Conservation (phyloP, 2,329 filamentous ascomycete genomes). For the Hymenoscyphus fructigenus region DNA sequence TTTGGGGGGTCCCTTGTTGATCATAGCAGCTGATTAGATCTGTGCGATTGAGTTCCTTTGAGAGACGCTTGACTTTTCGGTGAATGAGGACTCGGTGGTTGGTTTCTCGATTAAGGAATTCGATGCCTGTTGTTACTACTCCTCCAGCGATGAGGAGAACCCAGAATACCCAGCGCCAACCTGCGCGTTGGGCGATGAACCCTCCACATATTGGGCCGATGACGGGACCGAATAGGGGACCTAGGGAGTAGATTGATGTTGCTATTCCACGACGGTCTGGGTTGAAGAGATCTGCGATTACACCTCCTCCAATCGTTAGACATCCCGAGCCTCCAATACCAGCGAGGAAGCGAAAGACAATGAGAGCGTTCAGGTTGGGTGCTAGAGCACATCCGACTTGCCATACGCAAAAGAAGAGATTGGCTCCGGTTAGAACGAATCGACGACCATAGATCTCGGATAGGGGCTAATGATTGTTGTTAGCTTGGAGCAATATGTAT, state of each 20-base stretch:
- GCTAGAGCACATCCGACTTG: conserved; percentile 64
- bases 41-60: conserved; percentile 45
- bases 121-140: conserved; percentile 37
- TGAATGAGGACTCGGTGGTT: conserved; percentile 51
- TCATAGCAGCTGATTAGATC: conserved; percentile 48
- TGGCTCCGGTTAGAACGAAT: conserved; percentile 55
- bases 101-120: conserved; percentile 47
- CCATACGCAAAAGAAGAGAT: conserved; percentile 60
- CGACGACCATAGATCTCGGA: conserved; percentile 66
- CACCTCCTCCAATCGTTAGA: conserved; percentile 44
- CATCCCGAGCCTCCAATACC: conserved; percentile 48
- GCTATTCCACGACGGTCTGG: conserved; percentile 35
- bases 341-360: conserved; percentile 49
- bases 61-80: conserved; percentile 47
- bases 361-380: conserved; percentile 45
- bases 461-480: conserved; percentile 41
- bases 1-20: conserved; percentile 18
- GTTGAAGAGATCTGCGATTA: conserved; percentile 43
- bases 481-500: neutral
- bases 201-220: conserved; percentile 35
- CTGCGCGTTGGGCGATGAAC: conserved; percentile 47
- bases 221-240: conserved; percentile 34
- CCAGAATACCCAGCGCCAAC: conserved; percentile 44
- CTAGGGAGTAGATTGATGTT: conserved; percentile 31
- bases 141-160: conserved; percentile 49